Conservation (phyloP, 192 early-diverging fungal species). For the Linnemannia exigua region DNA sequence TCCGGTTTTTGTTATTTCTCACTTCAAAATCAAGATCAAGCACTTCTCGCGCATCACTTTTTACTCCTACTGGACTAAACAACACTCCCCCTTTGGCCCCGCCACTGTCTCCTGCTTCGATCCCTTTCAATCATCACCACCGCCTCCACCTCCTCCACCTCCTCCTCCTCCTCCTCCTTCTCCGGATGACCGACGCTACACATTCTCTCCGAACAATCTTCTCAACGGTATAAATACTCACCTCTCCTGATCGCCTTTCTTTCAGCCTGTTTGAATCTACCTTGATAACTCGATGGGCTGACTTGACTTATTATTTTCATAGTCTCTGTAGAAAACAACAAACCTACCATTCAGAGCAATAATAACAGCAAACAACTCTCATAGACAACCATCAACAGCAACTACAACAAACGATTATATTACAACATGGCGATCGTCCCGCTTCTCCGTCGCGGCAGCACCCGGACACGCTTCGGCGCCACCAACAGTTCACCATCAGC, state of each 20-base stretch:
- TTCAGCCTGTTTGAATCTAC: not conserved
- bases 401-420: not conserved
- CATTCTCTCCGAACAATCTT: not conserved
- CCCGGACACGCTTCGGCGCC: conserved; percentile 26
- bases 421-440: not conserved
- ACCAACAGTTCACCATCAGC: conserved; percentile 16
- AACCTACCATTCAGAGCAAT: not conserved
- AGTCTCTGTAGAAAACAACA: not conserved
- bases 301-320: not conserved
- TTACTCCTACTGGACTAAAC: not conserved
- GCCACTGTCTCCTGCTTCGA: not conserved
- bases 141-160: not conserved
- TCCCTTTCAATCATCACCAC: not conserved
- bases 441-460: conserved; percentile 29
- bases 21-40: not conserved
- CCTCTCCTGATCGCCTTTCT: not conserved
- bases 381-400: not conserved
- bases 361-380: not conserved
- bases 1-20: not conserved
- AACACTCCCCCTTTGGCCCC: not conserved
- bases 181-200: not conserved
- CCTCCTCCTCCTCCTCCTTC: not conserved
- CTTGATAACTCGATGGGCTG: not conserved
- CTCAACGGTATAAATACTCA: not conserved
- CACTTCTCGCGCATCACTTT: not conserved